A percentile compares a stretch with the other conserved stretches of the same genome.
These are phyloP conservation scores for Cercospora sp. DNA, from an alignment of 2,329 filamentous ascomycete genomes.

Conservation along the genomic window DNA sequence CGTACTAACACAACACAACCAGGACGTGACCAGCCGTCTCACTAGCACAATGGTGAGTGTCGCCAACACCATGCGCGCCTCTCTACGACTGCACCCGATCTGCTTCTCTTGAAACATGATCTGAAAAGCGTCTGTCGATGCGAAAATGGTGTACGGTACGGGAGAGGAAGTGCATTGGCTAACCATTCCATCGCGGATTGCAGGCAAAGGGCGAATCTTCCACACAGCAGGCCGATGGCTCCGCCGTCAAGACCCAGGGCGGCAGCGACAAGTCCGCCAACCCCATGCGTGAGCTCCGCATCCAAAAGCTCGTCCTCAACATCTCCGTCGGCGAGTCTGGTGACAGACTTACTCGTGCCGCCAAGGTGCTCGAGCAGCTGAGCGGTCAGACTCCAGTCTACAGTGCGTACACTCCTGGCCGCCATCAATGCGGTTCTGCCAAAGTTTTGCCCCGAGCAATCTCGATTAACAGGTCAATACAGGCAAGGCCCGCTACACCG, in stretches of 20 bases:
- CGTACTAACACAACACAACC: slow-evolving; percentile 20
- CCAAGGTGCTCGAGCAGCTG: slow-evolving; percentile 99
- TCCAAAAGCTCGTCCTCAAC: slow-evolving; percentile 99
- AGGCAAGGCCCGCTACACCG: slow-evolving; percentile 99
- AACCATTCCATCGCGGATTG: slow-evolving; percentile 14
- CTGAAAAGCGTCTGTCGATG: slow-evolving; percentile 16
- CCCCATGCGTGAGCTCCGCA: slow-evolving; percentile 99
- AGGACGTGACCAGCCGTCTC: slow-evolving; percentile 36
- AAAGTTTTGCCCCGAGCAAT: neutral
- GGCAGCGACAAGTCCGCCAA: slow-evolving; percentile 76
- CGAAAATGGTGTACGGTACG: slow-evolving; percentile 20
- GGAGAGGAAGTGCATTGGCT: slow-evolving; percentile 20
- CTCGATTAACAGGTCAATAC: slow-evolving; percentile 27
- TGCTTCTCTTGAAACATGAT: slow-evolving; percentile 10
- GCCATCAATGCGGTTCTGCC: neutral
- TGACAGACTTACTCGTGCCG: slow-evolving; percentile 99
- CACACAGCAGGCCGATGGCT: slow-evolving; percentile 37
- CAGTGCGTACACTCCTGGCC: slow-evolving; percentile 62
- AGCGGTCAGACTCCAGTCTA: slow-evolving; percentile 99
- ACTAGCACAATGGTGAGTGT: slow-evolving; percentile 53
- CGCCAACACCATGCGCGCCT: slow-evolving; percentile 11
- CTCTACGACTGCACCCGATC: slow-evolving; percentile 20
- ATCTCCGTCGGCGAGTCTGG: slow-evolving; percentile 99
- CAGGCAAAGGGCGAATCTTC: slow-evolving; percentile 36
- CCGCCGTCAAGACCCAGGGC: slow-evolving; percentile 30